Base-by-base conservation (phyloP, 2,329 filamentous ascomycete species). In the Phyllosticta paracitricarpa region DNA sequence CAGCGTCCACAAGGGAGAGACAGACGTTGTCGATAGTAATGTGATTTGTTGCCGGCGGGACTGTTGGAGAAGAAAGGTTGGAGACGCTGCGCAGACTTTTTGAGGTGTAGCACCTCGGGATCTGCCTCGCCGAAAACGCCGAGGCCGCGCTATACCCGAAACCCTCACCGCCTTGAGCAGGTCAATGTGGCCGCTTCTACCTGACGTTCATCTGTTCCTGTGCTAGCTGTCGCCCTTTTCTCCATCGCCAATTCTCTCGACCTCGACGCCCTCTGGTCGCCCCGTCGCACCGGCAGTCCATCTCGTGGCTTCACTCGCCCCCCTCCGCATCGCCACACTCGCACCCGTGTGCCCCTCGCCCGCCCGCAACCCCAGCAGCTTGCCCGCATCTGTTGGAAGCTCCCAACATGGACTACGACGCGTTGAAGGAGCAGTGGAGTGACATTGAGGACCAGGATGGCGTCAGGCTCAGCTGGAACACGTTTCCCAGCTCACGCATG, bases 401-500 rank as follows among this genome's bases (percentile, higher is more conserved):
- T 56, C 51, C 40, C 70, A 79, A 65, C 65, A 96, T 96, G 91
- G 92, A 96, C 75, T 96, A 91, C 81, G 92, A 97, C 76, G 83
- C 86, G 68, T 79, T 96, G 68, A 97, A 97, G 79, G 92, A 97
- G 77, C 89, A 93, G 79, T 97, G 92, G 92, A 91, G 88, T 71
- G 91, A 97, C 75, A 87, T 96, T 63, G 94, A 99, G 80, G 94
- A 99, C 72, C 87, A 90, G 68, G 94, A 99, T 85, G 94, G 94
- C 64, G 85, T 97, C 71, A 87, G 94, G 65, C 82, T 99, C 67
- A 97, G 93, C 78, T 99, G 94, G 94, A 99, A 99, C 75, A 95
- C 95, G 64, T 96, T 99, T 72, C 94, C 94, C 57, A 97, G 92
- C 80, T 93, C 93, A 71, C 91, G 94, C 74, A 97, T 99, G 91